Base-by-base conservation (phyloP, 352 stramenopile genomes). In the Nothophytophthora sp. region DNA sequence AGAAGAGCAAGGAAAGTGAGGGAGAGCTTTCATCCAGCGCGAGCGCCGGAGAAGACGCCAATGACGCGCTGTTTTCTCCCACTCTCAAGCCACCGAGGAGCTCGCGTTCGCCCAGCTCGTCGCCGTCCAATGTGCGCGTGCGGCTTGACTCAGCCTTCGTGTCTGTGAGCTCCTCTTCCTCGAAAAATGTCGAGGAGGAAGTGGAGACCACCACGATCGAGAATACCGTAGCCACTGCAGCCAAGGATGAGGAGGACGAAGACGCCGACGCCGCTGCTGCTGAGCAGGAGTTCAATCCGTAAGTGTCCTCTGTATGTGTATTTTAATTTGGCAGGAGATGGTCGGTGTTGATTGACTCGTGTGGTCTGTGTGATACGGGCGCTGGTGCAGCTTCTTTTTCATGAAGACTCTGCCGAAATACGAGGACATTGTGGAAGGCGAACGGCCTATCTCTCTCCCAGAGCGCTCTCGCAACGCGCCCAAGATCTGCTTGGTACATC, bases 341-440 rank as follows among this genome's bases (percentile, higher is more conserved):
- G 24, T 30, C 13, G 16, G 23, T 24, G n/a, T 22, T 33, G 34
- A 62, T 34, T 34, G 52, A 18, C 23, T 28, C 16, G 23, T 51
- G 33, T 43, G 22, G 48, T 11, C 13, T 24, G n/a, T 40, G n/a
- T 30, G 15, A 9, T 55, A n/a, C n/a, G n/a, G n/a, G n/a, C n/a
- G 25, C 13, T 29, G 4, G 30, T 58, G 19, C 51, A 93, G 83
- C 4, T 94, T 92, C 44, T 90, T 78, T 39, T 94, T 94, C 50
- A 94, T 94, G 66, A 94, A 94, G 54, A 90, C 78, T 9, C 56
- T 94, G 20, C 84, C 84, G 9, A 84, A 78, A 54, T 94, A 94
- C 50, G 79, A 89, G 33, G 80, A 92, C 2, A 50, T 94, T 38
- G 67, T 87, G 0, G 56, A 70, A 7, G 68, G 67, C 20, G 70